Evolutionary conservation across 257 asterid genomes (phyloP), one percentile per base, ranked within the genome.

Genomic region (Apocynum venetum): DNA sequence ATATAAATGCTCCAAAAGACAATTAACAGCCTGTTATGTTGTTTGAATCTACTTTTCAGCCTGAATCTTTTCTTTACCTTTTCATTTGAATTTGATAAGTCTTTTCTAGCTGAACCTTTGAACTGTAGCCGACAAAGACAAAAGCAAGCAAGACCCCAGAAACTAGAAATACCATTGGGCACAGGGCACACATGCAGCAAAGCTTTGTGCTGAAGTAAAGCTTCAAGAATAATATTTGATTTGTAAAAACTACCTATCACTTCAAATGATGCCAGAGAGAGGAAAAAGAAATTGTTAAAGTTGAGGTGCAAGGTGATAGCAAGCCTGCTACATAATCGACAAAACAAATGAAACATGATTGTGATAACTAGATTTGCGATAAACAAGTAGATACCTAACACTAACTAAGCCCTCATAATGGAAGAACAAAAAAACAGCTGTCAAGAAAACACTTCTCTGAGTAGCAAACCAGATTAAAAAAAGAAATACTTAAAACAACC

Each of bases 61-160:
- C 51, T 67, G 36, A 41, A 67, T 20, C 35, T 43, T 67, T 67
- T 17, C 72, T 19, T 40, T 43, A 20, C 48, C 31, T 43, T 63
- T 61, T 3, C 48, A 17, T 55, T 55, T 55, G 19, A 55, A 17
- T 66, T 67, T 43, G 72, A 41, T 9, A 31, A 31, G 41, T 41
- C 72, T 67, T 67, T 67, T 43, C 52, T 67, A 67, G 36, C n/a
- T 8, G 13, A 67, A 67, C 19, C 49, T 17, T 15, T 67, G 17
- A 67, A 67, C 43, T 20, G 52, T 36, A 66, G 71, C 49, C 40
- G 49, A 65, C 71, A 14, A 7, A 66, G 36, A 67, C 52, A 67
- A 17, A 67, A 19, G 52, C 52, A 40, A 67, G 52, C 72, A 67
- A 67, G 35, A 67, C 35, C 72, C 72, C 72, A 67, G 52, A 11